These are phyloP conservation scores for Fraxinus dipetala DNA, from an alignment of 305 asterid genomes.

Conservation along the genomic window DNA sequence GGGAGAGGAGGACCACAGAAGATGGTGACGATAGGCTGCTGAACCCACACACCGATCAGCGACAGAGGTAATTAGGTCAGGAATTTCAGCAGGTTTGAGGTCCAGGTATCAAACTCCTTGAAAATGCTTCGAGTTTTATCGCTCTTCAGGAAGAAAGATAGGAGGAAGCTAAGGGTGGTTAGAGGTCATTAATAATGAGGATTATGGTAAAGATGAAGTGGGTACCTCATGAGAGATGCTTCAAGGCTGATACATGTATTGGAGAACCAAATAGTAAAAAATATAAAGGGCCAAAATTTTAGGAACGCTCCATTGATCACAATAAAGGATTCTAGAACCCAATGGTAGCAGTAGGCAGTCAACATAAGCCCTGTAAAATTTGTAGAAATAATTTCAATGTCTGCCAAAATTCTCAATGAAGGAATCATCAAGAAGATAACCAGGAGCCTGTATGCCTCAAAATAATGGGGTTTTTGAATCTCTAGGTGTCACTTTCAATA, in stretches of 20 bases:
- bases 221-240: not conserved
- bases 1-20: not conserved
- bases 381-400: not conserved
- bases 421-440: not conserved
- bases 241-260: not conserved
- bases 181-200: not conserved
- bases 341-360: not conserved
- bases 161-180: not conserved
- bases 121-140: not conserved
- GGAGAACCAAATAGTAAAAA: not conserved
- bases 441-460: not conserved
- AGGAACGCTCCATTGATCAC: not conserved
- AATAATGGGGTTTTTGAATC: not conserved
- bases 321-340: not conserved
- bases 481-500: not conserved
- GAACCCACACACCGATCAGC: not conserved
- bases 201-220: not conserved
- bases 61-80: not conserved
- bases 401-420: not conserved
- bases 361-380: not conserved
- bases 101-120: not conserved
- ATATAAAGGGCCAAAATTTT: not conserved
- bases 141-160: not conserved
- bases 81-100: not conserved
- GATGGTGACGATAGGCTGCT: not conserved